Evolutionary conservation across 352 stramenopile genomes (phyloP).

Genomic region (Phytophthora lateralis): DNA sequence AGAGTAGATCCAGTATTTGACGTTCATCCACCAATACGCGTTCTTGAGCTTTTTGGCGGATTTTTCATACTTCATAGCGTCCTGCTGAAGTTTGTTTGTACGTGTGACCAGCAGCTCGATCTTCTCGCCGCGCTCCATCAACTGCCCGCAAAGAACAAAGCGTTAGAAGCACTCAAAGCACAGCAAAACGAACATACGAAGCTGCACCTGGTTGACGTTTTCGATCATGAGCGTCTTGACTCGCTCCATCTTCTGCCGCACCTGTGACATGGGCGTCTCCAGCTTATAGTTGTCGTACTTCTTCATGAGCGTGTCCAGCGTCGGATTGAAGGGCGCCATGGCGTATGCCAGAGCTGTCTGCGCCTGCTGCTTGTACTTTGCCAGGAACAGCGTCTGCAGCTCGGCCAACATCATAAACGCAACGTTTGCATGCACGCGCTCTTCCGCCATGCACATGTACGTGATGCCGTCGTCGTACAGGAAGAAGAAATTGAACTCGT

Average conservation of each 20-base stretch:
- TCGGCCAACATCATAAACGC: slow-evolving; percentile 78
- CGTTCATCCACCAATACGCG: slow-evolving; percentile 89
- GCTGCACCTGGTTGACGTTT: slow-evolving; percentile 93
- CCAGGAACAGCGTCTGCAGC: slow-evolving; percentile 65
- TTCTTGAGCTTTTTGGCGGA: slow-evolving; percentile 92
- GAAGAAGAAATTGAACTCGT: slow-evolving; percentile 87
- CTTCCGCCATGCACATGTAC: slow-evolving; percentile 87
- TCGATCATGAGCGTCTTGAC: slow-evolving; percentile 99
- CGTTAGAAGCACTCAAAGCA: not conserved
- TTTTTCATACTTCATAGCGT: slow-evolving; percentile 97
- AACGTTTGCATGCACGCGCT: slow-evolving; percentile 74
- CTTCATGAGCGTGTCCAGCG: slow-evolving; percentile 72
- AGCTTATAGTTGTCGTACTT: slow-evolving; percentile 88
- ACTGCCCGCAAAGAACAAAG: slow-evolving; percentile 23
- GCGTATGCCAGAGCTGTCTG: slow-evolving; percentile 75
- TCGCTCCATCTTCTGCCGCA: slow-evolving; percentile 96
- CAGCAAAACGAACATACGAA: not conserved
- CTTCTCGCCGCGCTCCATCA: slow-evolving; percentile 98
- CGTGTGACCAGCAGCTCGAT: slow-evolving; percentile 93
- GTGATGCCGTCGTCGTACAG: slow-evolving; percentile 71
- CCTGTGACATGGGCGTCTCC: slow-evolving; percentile 76
- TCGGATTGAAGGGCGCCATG: slow-evolving; percentile 65
- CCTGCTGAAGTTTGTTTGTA: slow-evolving; percentile 94
- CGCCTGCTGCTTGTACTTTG: slow-evolving; percentile 64
- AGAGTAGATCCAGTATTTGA: slow-evolving; percentile 79